A percentile compares a stretch with the other conserved stretches of the same genome.
Conservation (phyloP, 768 basidiomycete genomes). For the Boletus edulis region DNA sequence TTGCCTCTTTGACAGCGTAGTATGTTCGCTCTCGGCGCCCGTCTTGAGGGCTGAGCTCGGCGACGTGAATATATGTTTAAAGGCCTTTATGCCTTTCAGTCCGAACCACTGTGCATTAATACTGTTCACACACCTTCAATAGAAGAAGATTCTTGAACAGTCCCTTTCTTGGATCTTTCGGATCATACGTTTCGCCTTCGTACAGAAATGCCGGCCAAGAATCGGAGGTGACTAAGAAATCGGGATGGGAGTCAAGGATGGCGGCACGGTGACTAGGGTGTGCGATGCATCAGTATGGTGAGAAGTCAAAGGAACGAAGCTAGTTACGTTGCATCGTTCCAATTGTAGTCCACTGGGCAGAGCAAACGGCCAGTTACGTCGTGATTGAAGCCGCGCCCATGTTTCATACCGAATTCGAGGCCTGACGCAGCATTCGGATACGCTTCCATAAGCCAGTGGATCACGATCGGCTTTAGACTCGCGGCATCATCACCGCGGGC, state of each 20-base stretch:
- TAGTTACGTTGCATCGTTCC: too few species aligned
- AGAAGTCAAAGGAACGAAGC: too few species aligned
- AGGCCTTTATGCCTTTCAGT: background rate
- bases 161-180: background rate
- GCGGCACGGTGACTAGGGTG: background rate
- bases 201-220: background rate
- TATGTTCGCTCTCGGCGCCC: too few species aligned
- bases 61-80: background rate
- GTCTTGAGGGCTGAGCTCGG: background rate
- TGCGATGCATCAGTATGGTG: too few species aligned
- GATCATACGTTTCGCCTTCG: background rate
- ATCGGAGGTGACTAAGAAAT: background rate
- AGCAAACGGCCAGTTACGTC: too few species aligned
- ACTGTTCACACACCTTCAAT: background rate
- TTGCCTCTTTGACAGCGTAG: background rate
- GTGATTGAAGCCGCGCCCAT: too few species aligned
- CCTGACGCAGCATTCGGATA: too few species aligned
- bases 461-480: too few species aligned
- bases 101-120: background rate
- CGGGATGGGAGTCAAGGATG: background rate
- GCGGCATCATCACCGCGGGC: too few species aligned
- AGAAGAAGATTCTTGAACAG: background rate
- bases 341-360: too few species aligned
- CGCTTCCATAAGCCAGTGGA: too few species aligned
- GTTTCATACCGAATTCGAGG: too few species aligned